These are phyloP conservation scores for Polyporus arcularius DNA, from an alignment of 768 basidiomycete species.

Conservation along the genomic window DNA sequence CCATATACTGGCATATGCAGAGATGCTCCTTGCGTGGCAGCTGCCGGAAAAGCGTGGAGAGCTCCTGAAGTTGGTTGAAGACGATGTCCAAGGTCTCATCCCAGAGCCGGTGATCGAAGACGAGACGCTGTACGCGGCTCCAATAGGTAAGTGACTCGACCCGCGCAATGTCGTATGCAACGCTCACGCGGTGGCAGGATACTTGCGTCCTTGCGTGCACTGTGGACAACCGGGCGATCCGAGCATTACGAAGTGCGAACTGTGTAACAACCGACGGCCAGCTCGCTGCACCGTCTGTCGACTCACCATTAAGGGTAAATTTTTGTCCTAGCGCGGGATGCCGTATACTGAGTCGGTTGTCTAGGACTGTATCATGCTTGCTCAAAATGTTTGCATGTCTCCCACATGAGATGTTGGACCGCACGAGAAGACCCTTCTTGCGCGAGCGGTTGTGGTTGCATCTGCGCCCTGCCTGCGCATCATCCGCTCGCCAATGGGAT, in stretches of 20 bases:
- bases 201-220: constrained; percentile 38
- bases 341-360: not conserved
- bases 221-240: constrained; percentile 24
- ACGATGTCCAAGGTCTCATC: constrained; percentile 24
- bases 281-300: constrained; percentile 72
- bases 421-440: constrained; percentile 21
- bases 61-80: constrained; percentile 64
- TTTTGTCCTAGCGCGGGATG: not conserved
- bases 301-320: constrained; percentile 71
- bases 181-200: constrained; percentile 33
- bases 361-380: constrained; percentile 30
- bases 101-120: constrained; percentile 24
- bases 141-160: not conserved
- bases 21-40: constrained; percentile 74
- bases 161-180: not conserved
- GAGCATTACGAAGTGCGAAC: constrained; percentile 44
- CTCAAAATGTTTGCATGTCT: constrained; percentile 26
- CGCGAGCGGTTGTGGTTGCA: constrained; percentile 31
- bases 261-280: constrained; percentile 41
- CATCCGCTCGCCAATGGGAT: constrained; percentile 13
- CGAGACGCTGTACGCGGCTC: constrained; percentile 25
- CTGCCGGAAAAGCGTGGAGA: constrained; percentile 71
- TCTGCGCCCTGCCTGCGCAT: constrained; percentile 16
- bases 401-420: constrained; percentile 28
- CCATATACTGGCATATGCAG: constrained; percentile 74